Conservation (phyloP, 1,284 basidiomycete genomes). For the Naganishia cerealis region DNA sequence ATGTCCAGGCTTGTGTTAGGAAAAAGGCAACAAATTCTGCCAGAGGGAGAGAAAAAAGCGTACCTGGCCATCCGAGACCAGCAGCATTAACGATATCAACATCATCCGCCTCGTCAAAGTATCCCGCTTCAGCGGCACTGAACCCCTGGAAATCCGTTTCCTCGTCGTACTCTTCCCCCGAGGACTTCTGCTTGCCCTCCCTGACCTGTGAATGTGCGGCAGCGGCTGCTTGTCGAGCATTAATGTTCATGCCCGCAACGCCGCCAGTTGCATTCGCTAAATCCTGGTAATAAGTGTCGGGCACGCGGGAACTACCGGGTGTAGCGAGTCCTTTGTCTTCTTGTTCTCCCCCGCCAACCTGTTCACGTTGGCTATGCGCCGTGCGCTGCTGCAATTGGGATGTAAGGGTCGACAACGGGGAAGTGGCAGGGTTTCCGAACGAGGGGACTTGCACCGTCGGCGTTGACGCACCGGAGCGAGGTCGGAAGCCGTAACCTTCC, state of each 20-base stretch:
- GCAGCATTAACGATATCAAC: slow-evolving; percentile 72
- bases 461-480: slow-evolving; percentile 45
- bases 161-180: slow-evolving; percentile 10
- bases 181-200: slow-evolving; percentile 1
- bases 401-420: slow-evolving; percentile 22
- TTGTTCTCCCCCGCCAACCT: slow-evolving; percentile 11
- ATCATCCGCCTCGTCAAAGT: slow-evolving; percentile 44
- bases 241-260: slow-evolving; percentile 3
- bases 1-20: not conserved
- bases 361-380: slow-evolving; percentile 16
- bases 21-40: not conserved
- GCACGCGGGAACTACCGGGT: slow-evolving; percentile 1
- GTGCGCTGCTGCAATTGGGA: slow-evolving; percentile 9
- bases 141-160: slow-evolving; percentile 28
- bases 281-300: slow-evolving; percentile 5
- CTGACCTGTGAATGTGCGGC: not conserved
- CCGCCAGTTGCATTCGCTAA: not conserved
- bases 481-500: slow-evolving; percentile 79
- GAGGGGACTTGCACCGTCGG: slow-evolving; percentile 17
- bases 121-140: slow-evolving; percentile 30
- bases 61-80: slow-evolving; percentile 92
- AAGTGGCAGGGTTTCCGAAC: slow-evolving; percentile 12
- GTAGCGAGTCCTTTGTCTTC: slow-evolving; percentile 6
- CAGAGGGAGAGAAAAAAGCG: slow-evolving; percentile 39
- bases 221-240: slow-evolving; percentile 16